A percentile compares a stretch with the other conserved stretches of the same genome.
These are phyloP conservation scores for Medicago truncatula DNA, from an alignment of 306 rosid species.

Conservation along the genomic window DNA sequence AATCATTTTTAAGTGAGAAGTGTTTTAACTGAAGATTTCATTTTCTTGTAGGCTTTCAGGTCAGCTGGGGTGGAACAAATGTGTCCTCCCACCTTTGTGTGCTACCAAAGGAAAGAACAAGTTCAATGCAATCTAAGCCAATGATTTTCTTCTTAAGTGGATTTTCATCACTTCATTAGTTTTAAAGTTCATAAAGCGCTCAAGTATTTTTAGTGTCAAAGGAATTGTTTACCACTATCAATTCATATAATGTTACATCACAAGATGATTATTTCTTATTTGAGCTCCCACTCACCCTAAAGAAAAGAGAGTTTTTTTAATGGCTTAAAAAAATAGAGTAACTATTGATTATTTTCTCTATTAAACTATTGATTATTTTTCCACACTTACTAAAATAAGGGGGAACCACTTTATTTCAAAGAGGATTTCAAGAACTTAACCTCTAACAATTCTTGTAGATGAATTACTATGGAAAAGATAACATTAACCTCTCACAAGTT, in stretches of 20 bases:
- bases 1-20: neutral
- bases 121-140: constrained; percentile 49
- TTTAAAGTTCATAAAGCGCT: constrained; percentile 24
- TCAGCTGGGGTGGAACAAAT: constrained; percentile 52
- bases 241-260: neutral
- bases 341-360: neutral
- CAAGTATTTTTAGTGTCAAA: constrained; percentile 27
- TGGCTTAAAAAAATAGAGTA: too few relatives aligned
- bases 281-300: neutral
- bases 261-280: neutral
- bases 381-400: too few relatives aligned
- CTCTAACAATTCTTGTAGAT: too few relatives aligned
- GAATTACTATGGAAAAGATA: too few relatives aligned
- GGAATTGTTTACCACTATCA: constrained; percentile 4
- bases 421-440: too few relatives aligned
- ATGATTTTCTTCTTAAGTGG: constrained; percentile 43
- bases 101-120: constrained; percentile 46
- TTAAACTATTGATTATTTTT: too few relatives aligned
- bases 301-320: neutral
- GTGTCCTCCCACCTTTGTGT: constrained; percentile 60
- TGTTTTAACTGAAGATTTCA: constrained; percentile 40
- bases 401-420: too few relatives aligned
- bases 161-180: constrained; percentile 42
- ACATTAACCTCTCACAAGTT: too few relatives aligned
- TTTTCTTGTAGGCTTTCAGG: constrained; percentile 51